Evolutionary conservation across 2,329 filamentous ascomycete genomes (phyloP), one percentile per base, ranked within the genome.

Genomic region (Aschersonia sp.): DNA sequence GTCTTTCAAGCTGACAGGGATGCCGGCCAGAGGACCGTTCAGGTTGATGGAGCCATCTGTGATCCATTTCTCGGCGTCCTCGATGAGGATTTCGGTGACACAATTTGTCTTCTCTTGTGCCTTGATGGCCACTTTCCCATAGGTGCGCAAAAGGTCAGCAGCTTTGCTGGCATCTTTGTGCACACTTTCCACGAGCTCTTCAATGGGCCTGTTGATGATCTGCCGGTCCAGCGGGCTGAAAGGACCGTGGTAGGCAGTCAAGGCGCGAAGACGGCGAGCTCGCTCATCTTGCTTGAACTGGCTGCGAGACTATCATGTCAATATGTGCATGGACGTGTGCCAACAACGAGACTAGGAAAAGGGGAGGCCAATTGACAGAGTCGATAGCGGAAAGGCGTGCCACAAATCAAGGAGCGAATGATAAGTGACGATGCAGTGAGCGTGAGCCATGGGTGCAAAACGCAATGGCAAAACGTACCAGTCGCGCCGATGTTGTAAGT

Each of bases 81-180:
- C 72, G 39, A 96, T 75, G 68, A 96, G 77, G 48, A 96, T 70
- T 65, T 96, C 89, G 0, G 90, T 96, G 10, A 94, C 67, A 59
- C 87, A 94, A 63, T 96, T 96, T 2, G 88, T 95, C 65, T 83
- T 83, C 52, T 82, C 75, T 37, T 96, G 90, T 1, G 87, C 89
- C 58, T 81, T 83, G 46, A 94, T 62, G 0, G 89, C 85, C 22
- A 90, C 81, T 64, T 94, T 95, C 57, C 85, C 85, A 61, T 96
- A 97, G 9, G 87, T 80, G 50, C 73, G 79, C n/a, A 96, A 78
- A 44, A 96, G 76, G 51, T 87, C 80, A 30, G 82, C 61, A 0
- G 89, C 81, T 10, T 75, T 72, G 45, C 79, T 69, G 47, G 71
- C 66, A 43, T 80, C 75, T n/a, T 77, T 74, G 33, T 90, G 86